A percentile compares a stretch with the other conserved stretches of the same genome.
Evolutionary conservation across 352 stramenopile species (phyloP).

Genomic region (Phytopythium sindhum): DNA sequence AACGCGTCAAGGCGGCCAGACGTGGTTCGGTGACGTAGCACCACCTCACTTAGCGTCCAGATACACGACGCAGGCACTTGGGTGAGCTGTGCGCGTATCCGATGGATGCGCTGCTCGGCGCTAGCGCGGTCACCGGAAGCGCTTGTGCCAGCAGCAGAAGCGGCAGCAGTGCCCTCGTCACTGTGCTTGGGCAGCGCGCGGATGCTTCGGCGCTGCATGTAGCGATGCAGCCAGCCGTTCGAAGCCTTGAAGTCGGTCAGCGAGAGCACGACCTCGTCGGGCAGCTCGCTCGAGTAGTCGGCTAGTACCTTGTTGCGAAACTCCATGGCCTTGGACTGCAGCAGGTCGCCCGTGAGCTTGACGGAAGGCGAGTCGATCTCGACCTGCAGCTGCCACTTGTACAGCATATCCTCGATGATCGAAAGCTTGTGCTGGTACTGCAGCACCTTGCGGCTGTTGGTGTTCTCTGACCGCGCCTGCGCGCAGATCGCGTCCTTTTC

Average conservation of each 20-base stretch:
- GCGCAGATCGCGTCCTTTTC: constrained; percentile 70
- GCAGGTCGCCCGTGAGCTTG: constrained; percentile 71
- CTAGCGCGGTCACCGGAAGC: constrained; percentile 17
- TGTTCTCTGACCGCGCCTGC: constrained; percentile 64
- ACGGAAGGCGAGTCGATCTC: constrained; percentile 60
- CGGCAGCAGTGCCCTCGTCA: constrained; percentile 9
- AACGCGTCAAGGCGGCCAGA: constrained; percentile 27
- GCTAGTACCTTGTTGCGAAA: constrained; percentile 79
- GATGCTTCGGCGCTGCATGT: constrained; percentile 71
- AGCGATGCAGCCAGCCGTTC: constrained; percentile 79
- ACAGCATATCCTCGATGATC: constrained; percentile 84
- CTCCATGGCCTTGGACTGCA: constrained; percentile 79
- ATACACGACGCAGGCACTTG: constrained; percentile 53
- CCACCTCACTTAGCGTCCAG: constrained; percentile 68
- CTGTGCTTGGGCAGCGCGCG: constrained; percentile 52
- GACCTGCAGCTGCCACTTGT: constrained; percentile 83
- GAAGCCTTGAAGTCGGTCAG: constrained; percentile 83
- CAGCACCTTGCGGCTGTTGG: constrained; percentile 72
- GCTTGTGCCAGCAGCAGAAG: neutral
- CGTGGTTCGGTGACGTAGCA: constrained; percentile 44
- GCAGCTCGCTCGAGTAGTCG: constrained; percentile 62
- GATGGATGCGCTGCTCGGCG: constrained; percentile 39
- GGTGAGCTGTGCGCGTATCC: constrained; percentile 46
- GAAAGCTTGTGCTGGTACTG: constrained; percentile 83
- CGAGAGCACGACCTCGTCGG: constrained; percentile 72